Evolutionary conservation across 2,329 filamentous ascomycete species (phyloP), one percentile per base, ranked within the genome.

Genomic region (Xylariaceae sp.): DNA sequence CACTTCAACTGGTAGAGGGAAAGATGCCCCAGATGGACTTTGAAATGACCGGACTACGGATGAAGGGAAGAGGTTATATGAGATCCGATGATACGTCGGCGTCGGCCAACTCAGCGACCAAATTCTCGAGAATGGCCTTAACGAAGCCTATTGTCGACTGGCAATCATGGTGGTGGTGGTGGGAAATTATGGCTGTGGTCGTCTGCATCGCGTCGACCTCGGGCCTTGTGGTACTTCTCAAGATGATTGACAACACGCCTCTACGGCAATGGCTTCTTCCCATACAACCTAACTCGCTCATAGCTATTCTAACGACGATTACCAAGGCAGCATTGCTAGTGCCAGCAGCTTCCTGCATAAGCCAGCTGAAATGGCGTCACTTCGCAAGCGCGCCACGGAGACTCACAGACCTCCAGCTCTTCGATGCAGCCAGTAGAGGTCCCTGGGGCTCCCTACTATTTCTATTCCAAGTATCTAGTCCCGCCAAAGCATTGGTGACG

Each of bases 291-390:
- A 57, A 57, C 28, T 41, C 54, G 2, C 9, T 36, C 23, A 28
- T 57, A 16, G 40, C 54, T 7, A 52, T 73, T 48, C 63, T 76
- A 24, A 67, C 70, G 3, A 74, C 69, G 3, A 37, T 71, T 9
- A 61, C 53, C 4, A 74, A 73, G 46, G 55, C 69, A 2, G 53
- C 69, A 2, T 58, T 75, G 43, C 55, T 75, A 41, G 61, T 73
- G 4, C 63, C 68, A 7, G 53, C 73, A 11, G 67, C 71, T 2
- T 65, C 69, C 23, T 69, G 69, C 34, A 60, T 76, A 28, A 65
- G 68, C 36, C 75, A 77, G 56, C 60, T 74, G 29, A 75, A 75
- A 60, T 76, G 74, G 74, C 14, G 60, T 7, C 65, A 71, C 50
- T 71, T 69, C 48, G 34, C 57, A 7, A 43, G 52, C 9, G 37